Conservation (phyloP, 129 eudicot genomes). For the Artemisia annua region DNA sequence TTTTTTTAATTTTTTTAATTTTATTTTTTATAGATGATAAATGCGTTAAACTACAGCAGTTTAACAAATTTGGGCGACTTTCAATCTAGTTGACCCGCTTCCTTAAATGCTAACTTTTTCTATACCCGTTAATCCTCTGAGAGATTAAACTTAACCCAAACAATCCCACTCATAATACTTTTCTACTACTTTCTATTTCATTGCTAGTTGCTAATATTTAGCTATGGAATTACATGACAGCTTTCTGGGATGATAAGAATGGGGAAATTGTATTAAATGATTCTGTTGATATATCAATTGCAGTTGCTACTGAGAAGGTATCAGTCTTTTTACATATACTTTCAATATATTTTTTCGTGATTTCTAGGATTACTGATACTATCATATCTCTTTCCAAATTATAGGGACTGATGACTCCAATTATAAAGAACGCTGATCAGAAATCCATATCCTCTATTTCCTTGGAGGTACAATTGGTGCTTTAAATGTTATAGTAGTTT, state of each 20-base stretch:
- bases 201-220: constrained; percentile 19
- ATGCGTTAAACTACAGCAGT: background rate
- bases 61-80: background rate
- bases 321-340: constrained; percentile 4
- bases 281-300: constrained; percentile 96
- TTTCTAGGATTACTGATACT: constrained; percentile 2
- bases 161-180: background rate
- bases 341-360: constrained; percentile 3
- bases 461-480: constrained; percentile 53
- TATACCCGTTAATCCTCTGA: background rate
- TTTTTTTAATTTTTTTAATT: too few species aligned
- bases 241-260: constrained; percentile 80
- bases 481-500: background rate
- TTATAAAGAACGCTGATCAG: constrained; percentile 87
- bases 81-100: background rate
- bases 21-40: background rate
- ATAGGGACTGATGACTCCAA: constrained; percentile 99
- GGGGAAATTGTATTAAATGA: constrained; percentile 68
- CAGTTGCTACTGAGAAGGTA: constrained; percentile 99
- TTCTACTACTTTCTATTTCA: constrained; percentile 12
- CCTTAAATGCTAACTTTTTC: background rate
- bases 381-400: constrained; percentile 3
- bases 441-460: constrained; percentile 92
- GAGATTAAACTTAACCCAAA: constrained; percentile 3
- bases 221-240: constrained; percentile 41